phyloP scores from a whole-genome alignment of 352 stramenopile genomes.

The Phytopythium helicoides region DNA sequence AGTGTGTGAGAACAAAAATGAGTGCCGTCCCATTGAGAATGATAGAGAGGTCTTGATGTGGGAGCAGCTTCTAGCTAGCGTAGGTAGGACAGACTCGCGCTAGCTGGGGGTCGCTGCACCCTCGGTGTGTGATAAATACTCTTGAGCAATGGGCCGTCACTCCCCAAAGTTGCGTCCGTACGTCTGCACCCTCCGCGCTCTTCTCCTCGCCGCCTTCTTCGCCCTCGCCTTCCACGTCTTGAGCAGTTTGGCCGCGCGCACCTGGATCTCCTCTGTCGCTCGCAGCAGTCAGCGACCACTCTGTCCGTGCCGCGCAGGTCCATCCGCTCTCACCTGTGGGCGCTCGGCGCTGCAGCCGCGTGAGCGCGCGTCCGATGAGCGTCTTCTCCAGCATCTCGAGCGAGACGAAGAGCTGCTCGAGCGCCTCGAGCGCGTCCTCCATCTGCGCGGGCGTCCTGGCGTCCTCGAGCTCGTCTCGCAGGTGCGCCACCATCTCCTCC shows the following conservation, averaged over 20 bases:
- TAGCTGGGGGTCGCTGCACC: too few relatives aligned
- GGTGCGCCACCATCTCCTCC: constrained; percentile 54
- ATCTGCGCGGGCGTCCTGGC: constrained; percentile 46
- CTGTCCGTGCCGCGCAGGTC: background rate
- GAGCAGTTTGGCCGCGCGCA: constrained; percentile 38
- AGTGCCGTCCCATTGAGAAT: too few relatives aligned
- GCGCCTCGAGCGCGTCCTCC: constrained; percentile 37
- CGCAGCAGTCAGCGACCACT: background rate
- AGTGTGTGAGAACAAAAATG: too few relatives aligned
- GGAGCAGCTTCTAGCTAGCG: too few relatives aligned
- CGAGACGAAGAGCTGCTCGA: constrained; percentile 73
- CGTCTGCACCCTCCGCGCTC: constrained; percentile 52
- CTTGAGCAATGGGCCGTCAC: constrained; percentile 22
- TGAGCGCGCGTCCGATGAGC: constrained; percentile 35
- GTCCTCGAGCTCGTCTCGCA: constrained; percentile 68
- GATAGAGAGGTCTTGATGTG: too few relatives aligned
- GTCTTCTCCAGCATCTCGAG: constrained; percentile 85
- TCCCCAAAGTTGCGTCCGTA: constrained; percentile 72
- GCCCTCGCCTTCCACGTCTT: constrained; percentile 63
- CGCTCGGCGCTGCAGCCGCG: constrained; percentile 25
- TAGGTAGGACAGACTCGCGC: too few relatives aligned
- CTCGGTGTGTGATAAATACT: too few relatives aligned
- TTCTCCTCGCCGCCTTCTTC: constrained; percentile 63
- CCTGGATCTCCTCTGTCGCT: constrained; percentile 29
- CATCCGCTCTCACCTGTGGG: constrained; percentile 7